phyloP scores from a whole-genome alignment of 331 rosid genomes.

The Spiraea crenata region DNA sequence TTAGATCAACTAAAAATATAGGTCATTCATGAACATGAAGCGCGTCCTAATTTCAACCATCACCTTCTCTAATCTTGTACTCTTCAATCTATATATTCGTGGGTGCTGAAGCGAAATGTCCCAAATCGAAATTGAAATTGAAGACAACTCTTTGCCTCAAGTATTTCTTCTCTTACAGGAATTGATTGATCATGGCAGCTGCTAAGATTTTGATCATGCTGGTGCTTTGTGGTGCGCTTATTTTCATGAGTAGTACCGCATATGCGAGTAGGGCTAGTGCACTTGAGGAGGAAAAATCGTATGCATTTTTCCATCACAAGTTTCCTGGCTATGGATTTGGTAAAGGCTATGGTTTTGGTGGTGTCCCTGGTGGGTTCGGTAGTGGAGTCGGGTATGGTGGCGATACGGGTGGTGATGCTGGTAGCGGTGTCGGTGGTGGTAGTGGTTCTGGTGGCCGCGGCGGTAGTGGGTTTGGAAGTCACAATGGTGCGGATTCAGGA shows the following conservation, averaged over 20 bases:
- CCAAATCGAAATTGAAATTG: neutral
- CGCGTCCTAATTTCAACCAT: neutral
- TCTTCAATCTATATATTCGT: neutral
- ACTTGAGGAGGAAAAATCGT: neutral
- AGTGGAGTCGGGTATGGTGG: conserved; percentile 21
- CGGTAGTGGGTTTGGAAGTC: neutral
- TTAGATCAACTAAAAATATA: neutral
- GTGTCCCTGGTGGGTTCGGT: conserved; percentile 1
- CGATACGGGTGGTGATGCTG: neutral
- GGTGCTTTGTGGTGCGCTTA: neutral
- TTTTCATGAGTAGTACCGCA: neutral
- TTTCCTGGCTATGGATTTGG: conserved; percentile 32
- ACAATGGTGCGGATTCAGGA: neutral
- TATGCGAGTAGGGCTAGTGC: neutral
- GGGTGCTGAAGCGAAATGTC: neutral
- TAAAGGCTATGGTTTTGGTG: neutral
- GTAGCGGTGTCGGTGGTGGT: conserved; percentile 9
- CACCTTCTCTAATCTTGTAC: neutral
- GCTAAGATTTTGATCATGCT: neutral
- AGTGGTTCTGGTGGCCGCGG: conserved; percentile 2
- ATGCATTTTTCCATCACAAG: conserved; percentile 3
- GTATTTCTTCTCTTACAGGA: neutral
- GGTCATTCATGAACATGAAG: conserved; percentile 11
- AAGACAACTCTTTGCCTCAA: neutral
- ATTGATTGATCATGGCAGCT: conserved; percentile 1